phyloP scores from a whole-genome alignment of 495 filamentous ascomycete genomes.

The Aspergillus egyptiacus region DNA sequence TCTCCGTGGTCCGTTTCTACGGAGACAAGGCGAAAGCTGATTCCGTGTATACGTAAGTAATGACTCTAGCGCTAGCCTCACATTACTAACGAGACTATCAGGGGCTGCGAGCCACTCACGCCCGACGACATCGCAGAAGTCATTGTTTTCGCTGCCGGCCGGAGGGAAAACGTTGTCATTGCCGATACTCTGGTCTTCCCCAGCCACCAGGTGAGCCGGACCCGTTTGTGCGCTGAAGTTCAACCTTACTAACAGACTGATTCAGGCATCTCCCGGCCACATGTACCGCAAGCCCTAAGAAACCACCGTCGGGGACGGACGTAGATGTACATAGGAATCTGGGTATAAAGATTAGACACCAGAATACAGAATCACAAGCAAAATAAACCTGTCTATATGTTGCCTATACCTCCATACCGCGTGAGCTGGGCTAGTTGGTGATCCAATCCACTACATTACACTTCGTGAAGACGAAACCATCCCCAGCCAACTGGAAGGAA shows the following conservation, averaged over 20 bases:
- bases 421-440: no score
- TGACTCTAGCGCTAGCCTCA: background rate
- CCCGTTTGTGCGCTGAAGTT: background rate
- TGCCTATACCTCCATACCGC: no score
- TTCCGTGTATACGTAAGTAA: slow-evolving; percentile 86
- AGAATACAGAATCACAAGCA: background rate
- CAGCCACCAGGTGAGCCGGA: slow-evolving; percentile 72
- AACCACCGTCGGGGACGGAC: background rate
- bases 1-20: slow-evolving; percentile 86
- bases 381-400: no score
- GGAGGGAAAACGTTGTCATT: slow-evolving; percentile 90
- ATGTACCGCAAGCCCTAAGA: background rate
- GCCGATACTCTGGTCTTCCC: slow-evolving; percentile 90
- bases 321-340: background rate
- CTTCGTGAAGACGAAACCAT: no score
- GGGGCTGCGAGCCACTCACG: slow-evolving; percentile 83
- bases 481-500: no score
- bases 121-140: slow-evolving; percentile 94
- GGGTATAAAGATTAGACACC: background rate
- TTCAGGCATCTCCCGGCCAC: slow-evolving; percentile 1
- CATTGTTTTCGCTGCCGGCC: slow-evolving; percentile 81
- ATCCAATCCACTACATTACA: no score
- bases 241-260: background rate
- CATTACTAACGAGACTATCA: slow-evolving; percentile 24
- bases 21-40: slow-evolving; percentile 94